Evolutionary conservation across 352 stramenopile species (phyloP).

Genomic region (Pythium insidiosum): DNA sequence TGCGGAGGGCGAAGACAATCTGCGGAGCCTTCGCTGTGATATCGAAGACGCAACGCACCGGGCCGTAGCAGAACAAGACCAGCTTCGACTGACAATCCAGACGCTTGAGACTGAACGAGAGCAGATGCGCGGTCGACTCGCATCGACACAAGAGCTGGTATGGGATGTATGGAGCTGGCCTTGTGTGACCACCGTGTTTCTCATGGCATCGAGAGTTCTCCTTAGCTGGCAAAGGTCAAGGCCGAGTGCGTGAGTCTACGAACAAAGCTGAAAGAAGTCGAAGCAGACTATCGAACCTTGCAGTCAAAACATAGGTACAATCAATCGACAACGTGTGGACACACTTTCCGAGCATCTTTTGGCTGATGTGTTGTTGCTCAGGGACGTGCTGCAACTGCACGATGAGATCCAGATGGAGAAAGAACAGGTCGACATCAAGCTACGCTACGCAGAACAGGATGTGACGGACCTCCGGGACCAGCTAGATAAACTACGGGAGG

Average conservation of each 20-base stretch:
- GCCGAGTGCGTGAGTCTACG: constrained; percentile 52
- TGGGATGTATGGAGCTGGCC: too few relatives aligned
- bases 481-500: too few relatives aligned
- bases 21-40: constrained; percentile 25
- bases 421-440: constrained; percentile 32
- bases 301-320: constrained; percentile 65
- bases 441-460: too few relatives aligned
- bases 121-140: constrained; percentile 31
- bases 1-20: constrained; percentile 30
- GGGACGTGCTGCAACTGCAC: constrained; percentile 49
- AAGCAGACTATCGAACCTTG: constrained; percentile 68
- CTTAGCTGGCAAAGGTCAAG: constrained; percentile 56
- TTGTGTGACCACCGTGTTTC: too few relatives aligned
- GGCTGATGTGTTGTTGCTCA: too few relatives aligned
- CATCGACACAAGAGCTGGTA: constrained; percentile 55
- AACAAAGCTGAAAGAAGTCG: constrained; percentile 68
- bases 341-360: too few relatives aligned
- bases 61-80: constrained; percentile 41
- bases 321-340: too few relatives aligned
- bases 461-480: too few relatives aligned
- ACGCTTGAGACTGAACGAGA: constrained; percentile 48
- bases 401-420: constrained; percentile 70
- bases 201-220: too few relatives aligned
- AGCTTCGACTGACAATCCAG: constrained; percentile 31
- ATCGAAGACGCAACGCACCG: constrained; percentile 43